phyloP scores from a whole-genome alignment of 1,284 basidiomycete species.

The Microstroma glucosiphilum region DNA sequence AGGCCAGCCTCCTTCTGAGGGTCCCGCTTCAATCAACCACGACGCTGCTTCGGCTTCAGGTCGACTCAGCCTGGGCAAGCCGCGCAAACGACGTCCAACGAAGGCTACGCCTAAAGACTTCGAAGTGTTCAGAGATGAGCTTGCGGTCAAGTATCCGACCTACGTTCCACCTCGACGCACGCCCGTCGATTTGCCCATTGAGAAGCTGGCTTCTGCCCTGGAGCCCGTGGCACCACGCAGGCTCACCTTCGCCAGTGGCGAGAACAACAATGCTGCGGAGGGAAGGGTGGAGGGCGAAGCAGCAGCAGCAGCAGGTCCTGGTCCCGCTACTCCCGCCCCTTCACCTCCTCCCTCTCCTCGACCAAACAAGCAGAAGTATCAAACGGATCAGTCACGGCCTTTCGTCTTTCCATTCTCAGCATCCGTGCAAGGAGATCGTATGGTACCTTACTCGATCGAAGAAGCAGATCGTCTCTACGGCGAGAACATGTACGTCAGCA shows the following conservation, averaged over 20 bases:
- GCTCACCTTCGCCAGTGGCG: constrained; percentile 20
- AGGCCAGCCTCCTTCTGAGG: not conserved
- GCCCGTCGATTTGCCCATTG: constrained; percentile 50
- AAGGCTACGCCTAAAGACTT: constrained; percentile 45
- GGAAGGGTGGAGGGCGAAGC: constrained; percentile 73
- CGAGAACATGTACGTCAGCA: constrained; percentile 81
- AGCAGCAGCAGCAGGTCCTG: constrained; percentile 46
- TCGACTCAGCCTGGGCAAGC: constrained; percentile 1
- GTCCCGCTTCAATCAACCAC: not conserved
- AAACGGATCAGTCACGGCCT: constrained; percentile 89
- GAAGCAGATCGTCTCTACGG: constrained; percentile 88
- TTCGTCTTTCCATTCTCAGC: constrained; percentile 90
- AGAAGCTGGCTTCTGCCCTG: constrained; percentile 38
- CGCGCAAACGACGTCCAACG: constrained; percentile 9
- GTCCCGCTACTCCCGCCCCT: constrained; percentile 63
- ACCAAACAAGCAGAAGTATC: constrained; percentile 96
- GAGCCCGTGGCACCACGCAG: constrained; percentile 36
- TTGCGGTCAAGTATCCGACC: constrained; percentile 49
- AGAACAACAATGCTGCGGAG: constrained; percentile 73
- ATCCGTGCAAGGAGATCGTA: constrained; percentile 51
- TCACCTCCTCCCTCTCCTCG: constrained; percentile 77
- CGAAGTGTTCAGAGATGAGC: constrained; percentile 42
- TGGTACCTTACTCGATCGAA: constrained; percentile 88
- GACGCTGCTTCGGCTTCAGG: not conserved
- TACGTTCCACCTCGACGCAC: constrained; percentile 53